phyloP scores from a whole-genome alignment of 805 yeast genomes.

The Teunomyces kruisii region DNA sequence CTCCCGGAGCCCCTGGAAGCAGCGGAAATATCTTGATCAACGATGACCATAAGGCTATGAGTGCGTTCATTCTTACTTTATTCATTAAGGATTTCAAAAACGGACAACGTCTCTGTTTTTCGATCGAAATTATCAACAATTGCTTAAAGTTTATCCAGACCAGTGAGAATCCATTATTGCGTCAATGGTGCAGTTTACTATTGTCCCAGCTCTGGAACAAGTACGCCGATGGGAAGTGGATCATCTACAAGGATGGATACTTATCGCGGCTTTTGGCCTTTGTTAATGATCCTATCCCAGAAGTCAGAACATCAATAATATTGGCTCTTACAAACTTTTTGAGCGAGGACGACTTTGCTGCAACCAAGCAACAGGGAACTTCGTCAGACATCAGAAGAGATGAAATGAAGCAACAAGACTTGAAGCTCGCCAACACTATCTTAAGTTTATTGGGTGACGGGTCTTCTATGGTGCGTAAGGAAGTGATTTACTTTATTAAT shows the following conservation, averaged over 20 bases:
- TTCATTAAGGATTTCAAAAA: constrained; percentile 77
- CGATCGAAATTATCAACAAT: constrained; percentile 67
- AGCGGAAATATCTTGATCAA: constrained; percentile 42
- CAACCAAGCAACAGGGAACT: constrained; percentile 12
- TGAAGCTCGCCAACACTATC: constrained; percentile 66
- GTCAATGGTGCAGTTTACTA: constrained; percentile 90
- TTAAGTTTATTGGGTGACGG: constrained; percentile 79
- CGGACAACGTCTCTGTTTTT: constrained; percentile 80
- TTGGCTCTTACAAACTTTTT: constrained; percentile 70
- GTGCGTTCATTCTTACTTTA: constrained; percentile 84
- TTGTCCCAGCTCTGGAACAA: constrained; percentile 74
- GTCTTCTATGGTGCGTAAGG: constrained; percentile 84
- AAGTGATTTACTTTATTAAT: constrained; percentile 74
- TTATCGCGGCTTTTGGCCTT: constrained; percentile 55
- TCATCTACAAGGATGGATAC: constrained; percentile 64
- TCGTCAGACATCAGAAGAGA: constrained; percentile 35
- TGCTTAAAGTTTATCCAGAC: constrained; percentile 64
- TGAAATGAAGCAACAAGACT: constrained; percentile 65
- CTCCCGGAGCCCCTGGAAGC: constrained; percentile 32
- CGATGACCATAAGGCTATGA: constrained; percentile 91
- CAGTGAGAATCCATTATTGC: constrained; percentile 78
- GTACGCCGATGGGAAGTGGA: constrained; percentile 72
- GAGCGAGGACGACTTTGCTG: constrained; percentile 41
- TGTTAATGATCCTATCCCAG: constrained; percentile 89
- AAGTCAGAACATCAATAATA: constrained; percentile 83